These are phyloP conservation scores for Cutaneotrichosporon sp. DNA, from an alignment of 1,284 basidiomycete species.

Conservation along the genomic window DNA sequence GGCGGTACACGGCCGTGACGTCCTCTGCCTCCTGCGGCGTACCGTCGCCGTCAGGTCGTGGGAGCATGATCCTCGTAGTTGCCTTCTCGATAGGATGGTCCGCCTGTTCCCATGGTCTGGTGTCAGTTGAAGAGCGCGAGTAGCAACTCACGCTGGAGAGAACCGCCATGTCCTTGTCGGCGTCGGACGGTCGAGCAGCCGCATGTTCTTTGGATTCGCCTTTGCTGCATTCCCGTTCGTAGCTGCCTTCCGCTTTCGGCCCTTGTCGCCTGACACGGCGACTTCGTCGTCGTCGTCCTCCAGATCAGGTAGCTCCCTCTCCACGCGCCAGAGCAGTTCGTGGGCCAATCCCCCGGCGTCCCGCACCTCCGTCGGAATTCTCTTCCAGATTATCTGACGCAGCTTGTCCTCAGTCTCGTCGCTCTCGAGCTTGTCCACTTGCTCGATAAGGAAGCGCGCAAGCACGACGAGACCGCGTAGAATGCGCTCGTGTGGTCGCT, in stretches of 20 bases:
- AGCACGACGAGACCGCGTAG: slow-evolving; percentile 66
- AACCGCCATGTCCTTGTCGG: slow-evolving; percentile 10
- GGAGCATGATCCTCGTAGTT: background rate
- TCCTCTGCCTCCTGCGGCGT: slow-evolving; percentile 9
- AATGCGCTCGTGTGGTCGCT: slow-evolving; percentile 52
- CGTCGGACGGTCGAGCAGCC: slow-evolving; percentile 7
- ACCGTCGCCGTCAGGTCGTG: background rate
- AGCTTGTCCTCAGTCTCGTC: slow-evolving; percentile 52
- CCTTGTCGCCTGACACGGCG: slow-evolving; percentile 28
- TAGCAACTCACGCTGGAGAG: slow-evolving; percentile 7
- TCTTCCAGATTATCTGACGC: slow-evolving; percentile 68
- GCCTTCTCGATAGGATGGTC: slow-evolving; percentile 8
- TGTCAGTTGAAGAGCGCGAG: background rate
- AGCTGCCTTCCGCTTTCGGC: slow-evolving; percentile 1
- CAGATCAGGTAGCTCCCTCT: slow-evolving; percentile 58
- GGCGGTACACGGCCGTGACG: slow-evolving; percentile 5
- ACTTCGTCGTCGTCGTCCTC: slow-evolving; percentile 62
- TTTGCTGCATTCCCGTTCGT: background rate
- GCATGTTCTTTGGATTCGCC: background rate
- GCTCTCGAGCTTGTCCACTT: slow-evolving; percentile 62
- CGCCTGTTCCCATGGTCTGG: slow-evolving; percentile 12
- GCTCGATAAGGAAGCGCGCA: slow-evolving; percentile 70
- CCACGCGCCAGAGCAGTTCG: slow-evolving; percentile 73
- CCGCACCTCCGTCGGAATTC: slow-evolving; percentile 70
- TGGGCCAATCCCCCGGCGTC: slow-evolving; percentile 69